phyloP scores from a whole-genome alignment of 78 protist genomes.

The Dictyostelium firmibasis region DNA sequence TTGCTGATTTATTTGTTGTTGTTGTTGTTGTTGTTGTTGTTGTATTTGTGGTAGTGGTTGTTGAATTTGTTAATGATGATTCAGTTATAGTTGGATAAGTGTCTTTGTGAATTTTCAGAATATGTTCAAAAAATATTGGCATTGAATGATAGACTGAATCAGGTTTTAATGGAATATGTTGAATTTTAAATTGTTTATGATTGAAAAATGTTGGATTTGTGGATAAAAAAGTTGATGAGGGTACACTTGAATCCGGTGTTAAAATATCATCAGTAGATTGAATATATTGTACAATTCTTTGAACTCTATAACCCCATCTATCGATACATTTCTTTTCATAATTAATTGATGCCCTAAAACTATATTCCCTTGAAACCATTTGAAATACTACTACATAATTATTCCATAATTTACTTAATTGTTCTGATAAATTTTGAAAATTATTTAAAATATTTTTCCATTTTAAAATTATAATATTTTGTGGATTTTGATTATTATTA shows the following conservation, averaged over 20 bases:
- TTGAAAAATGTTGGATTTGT: constrained; percentile 7
- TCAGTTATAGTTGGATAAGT: background rate
- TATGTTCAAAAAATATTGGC: constrained; percentile 72
- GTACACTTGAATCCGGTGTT: constrained; percentile 38
- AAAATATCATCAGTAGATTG: constrained; percentile 37
- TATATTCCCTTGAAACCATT: constrained; percentile 38
- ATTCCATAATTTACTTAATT: constrained; percentile 30
- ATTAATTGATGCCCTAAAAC: constrained; percentile 11
- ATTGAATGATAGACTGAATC: constrained; percentile 45
- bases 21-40: background rate
- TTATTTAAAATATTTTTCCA: constrained; percentile 44
- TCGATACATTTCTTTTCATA: constrained; percentile 67
- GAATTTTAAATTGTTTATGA: constrained; percentile 51
- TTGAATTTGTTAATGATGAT: background rate
- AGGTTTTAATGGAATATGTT: constrained; percentile 27
- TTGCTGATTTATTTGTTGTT: background rate
- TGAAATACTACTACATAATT: constrained; percentile 9
- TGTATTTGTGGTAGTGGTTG: background rate
- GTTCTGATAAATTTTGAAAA: constrained; percentile 34
- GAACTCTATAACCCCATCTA: constrained; percentile 44
- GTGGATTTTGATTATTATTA: too few species aligned
- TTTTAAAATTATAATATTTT: background rate
- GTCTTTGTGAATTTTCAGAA: constrained; percentile 30
- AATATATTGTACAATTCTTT: constrained; percentile 32
- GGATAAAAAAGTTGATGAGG: constrained; percentile 20